Evolutionary conservation across 2,329 filamentous ascomycete genomes (phyloP), one percentile per base, ranked within the genome.

Genomic region (Leptographium galeiforme): DNA sequence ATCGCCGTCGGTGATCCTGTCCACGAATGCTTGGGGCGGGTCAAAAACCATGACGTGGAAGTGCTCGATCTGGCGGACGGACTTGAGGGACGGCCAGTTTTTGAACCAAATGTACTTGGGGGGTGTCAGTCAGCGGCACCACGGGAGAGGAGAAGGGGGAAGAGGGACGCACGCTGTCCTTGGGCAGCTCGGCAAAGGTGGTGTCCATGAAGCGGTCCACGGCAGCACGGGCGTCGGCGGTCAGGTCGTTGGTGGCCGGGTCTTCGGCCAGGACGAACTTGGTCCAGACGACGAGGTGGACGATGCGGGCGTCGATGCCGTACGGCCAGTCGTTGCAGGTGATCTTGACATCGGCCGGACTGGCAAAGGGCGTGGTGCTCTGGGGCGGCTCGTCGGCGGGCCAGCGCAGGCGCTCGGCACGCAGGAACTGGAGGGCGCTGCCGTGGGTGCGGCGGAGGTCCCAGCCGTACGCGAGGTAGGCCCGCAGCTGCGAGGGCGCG

Each of bases 251-350:
- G 0, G 81, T 78, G 71, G 54, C 62, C 5, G 69, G 67, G 61
- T 93, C 83, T 54, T 89, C 85, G 52, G 81, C 75, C 30, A 96
- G 72, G 48, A 78, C 74, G 63, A 95, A 95, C 67, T 95, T 95
- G 48, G 87, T 93, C 91, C 91, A 97, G 13, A 95, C 81, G 6
- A 95, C 87, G 3, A 96, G 72, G 65, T 96, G 91, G 16, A 87
- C 78, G 58, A 95, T 90, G 51, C 78, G 75, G 48, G 72, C 64
- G 61, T 93, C 88, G 52, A 96, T 74, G 0, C 88, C 89, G 63
- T 96, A 97, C 0, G 91, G 91, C 87, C 89, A 96, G 73, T 97
- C 90, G 64, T 97, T 97, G 68, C 78, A 80, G 43, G 95, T 67
- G 48, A 95, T 82, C 66, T 82, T 89, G 61, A 84, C 70, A 62